Evolutionary conservation across 257 asterid species (phyloP).

Genomic region (Fraxinus excelsior): DNA sequence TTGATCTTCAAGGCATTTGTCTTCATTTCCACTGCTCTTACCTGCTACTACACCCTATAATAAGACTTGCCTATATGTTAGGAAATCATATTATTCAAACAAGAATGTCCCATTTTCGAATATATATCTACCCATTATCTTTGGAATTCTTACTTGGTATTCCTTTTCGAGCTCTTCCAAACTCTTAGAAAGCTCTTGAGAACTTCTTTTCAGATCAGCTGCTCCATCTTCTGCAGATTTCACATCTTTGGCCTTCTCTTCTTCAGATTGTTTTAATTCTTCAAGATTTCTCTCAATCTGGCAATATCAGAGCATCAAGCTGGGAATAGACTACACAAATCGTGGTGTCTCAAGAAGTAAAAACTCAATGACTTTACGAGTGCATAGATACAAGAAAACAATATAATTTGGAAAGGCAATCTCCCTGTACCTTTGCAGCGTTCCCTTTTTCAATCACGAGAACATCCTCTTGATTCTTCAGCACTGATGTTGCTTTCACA

Average conservation of each 20-base stretch:
- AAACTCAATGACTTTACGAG: not conserved
- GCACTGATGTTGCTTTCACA: constrained; percentile 73
- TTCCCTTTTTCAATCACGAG: constrained; percentile 68
- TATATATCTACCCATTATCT: not conserved
- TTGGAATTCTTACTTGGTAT: constrained; percentile 59
- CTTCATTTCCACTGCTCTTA: constrained; percentile 92
- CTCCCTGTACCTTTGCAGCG: constrained; percentile 58
- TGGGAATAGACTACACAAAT: constrained; percentile 19
- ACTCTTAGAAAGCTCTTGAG: constrained; percentile 70
- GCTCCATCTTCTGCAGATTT: constrained; percentile 85
- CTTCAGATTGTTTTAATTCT: constrained; percentile 77
- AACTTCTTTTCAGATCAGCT: constrained; percentile 62
- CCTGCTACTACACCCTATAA: constrained; percentile 94
- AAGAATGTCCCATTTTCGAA: not conserved
- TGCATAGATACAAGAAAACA: constrained; percentile 17
- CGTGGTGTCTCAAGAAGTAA: constrained; percentile 13
- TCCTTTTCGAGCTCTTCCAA: constrained; percentile 90
- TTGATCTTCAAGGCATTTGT: constrained; percentile 98
- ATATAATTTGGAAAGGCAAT: not conserved
- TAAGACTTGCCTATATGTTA: constrained; percentile 1
- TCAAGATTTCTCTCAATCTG: constrained; percentile 72
- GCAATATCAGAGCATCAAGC: constrained; percentile 19
- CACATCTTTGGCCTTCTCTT: constrained; percentile 69
- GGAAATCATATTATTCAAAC: constrained; percentile 9
- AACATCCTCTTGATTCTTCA: constrained; percentile 74